Conservation (phyloP, 129 eudicot genomes). For the Cynara cardunculus region DNA sequence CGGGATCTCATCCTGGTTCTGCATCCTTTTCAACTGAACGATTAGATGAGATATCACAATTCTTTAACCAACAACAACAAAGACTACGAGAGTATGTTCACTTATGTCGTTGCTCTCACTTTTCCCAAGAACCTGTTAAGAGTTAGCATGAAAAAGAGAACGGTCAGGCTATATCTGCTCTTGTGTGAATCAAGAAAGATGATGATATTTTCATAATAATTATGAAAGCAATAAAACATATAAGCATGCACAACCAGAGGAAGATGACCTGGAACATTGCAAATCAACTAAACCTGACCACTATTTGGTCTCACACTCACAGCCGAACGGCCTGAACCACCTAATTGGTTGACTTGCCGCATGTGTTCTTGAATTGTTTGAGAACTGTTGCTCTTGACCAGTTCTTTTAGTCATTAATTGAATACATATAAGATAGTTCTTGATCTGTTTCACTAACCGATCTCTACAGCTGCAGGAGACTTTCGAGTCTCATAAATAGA, state of each 20-base stretch:
- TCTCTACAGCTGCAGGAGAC: neutral
- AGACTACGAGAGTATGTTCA: neutral
- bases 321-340: neutral
- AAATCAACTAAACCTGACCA: neutral
- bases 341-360: neutral
- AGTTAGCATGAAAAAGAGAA: neutral
- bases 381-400: neutral
- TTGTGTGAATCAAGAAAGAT: neutral
- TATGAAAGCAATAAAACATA: neutral
- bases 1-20: conserved; percentile 59
- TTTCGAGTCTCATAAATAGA: neutral
- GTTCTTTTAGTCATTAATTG: neutral
- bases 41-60: conserved; percentile 7
- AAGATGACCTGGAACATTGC: neutral
- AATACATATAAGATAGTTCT: neutral
- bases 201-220: neutral
- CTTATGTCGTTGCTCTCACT: conserved; percentile 8
- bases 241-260: neutral
- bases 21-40: conserved; percentile 38
- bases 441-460: conserved; percentile 1
- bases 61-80: neutral
- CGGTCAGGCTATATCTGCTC: neutral
- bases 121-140: conserved; percentile 7
- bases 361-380: neutral
- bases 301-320: neutral